Percentiles rank a stretch among this genome's conserved stretches.
Conservation (phyloP, 805 yeast species). For the Candida morakotiae region DNA sequence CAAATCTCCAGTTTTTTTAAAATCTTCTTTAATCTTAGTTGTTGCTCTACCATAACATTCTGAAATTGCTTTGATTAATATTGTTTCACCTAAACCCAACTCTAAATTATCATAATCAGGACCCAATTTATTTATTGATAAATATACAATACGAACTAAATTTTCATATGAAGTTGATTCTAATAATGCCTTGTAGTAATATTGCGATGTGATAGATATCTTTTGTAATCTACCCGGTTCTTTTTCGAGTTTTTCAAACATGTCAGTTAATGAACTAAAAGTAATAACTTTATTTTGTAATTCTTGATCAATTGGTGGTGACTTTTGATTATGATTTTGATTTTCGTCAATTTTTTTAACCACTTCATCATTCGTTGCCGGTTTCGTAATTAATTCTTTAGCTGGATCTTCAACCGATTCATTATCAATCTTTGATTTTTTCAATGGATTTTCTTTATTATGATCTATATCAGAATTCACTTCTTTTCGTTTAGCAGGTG, state of each 20-base stretch:
- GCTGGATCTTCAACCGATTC: too few relatives aligned
- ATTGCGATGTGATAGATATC: constrained; percentile 67
- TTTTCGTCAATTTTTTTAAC: constrained; percentile 10
- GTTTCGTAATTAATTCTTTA: too few relatives aligned
- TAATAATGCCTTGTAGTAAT: constrained; percentile 61
- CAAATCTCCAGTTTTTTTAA: constrained; percentile 79
- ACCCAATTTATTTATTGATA: constrained; percentile 84
- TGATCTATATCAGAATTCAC: background rate
- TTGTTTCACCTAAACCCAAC: constrained; percentile 87
- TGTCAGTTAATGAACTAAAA: constrained; percentile 46
- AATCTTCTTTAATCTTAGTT: constrained; percentile 67
- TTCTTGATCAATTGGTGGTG: constrained; percentile 1
- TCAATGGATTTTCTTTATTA: background rate
- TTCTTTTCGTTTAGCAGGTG: constrained; percentile 1
- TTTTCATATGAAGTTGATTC: constrained; percentile 36
- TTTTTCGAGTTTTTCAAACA: constrained; percentile 73
- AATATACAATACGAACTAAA: constrained; percentile 69
- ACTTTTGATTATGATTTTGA: constrained; percentile 8
- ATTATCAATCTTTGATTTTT: constrained; percentile 1
- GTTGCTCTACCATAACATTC: constrained; percentile 84
- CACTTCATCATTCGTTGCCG: too few relatives aligned
- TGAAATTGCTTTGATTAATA: constrained; percentile 81
- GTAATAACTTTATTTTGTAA: constrained; percentile 17
- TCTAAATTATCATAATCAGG: constrained; percentile 97
- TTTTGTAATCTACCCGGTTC: constrained; percentile 84